A percentile compares a stretch with the other conserved stretches of the same genome.
phyloP scores from a whole-genome alignment of 768 basidiomycete genomes.

The Amanita jacksonii region DNA sequence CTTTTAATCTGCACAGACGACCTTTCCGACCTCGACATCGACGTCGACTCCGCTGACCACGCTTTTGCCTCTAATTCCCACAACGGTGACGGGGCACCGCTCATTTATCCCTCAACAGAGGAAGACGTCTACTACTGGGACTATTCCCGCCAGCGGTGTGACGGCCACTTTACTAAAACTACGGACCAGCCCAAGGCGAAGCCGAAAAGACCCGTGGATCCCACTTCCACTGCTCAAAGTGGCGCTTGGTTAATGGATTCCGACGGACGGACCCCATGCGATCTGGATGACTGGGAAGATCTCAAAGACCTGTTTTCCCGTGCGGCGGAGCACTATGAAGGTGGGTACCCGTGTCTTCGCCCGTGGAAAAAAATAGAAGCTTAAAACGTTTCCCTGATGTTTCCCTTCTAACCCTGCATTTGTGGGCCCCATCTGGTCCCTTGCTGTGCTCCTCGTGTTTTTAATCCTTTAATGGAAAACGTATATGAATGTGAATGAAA shows the following conservation, averaged over 20 bases:
- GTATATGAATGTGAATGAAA: too few species aligned
- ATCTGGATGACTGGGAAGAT: conserved; percentile 54
- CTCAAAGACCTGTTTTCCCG: conserved; percentile 53
- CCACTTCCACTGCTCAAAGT: conserved; percentile 24
- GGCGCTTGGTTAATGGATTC: conserved; percentile 12
- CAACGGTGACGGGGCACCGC: too few species aligned
- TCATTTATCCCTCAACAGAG: too few species aligned
- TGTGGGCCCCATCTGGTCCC: too few species aligned
- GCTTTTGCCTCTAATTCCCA: too few species aligned
- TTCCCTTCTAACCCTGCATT: too few species aligned
- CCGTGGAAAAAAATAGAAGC: too few species aligned
- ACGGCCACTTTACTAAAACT: neutral
- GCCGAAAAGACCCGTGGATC: conserved; percentile 27
- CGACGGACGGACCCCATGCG: conserved; percentile 18
- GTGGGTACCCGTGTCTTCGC: conserved; percentile 36
- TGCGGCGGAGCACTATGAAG: conserved; percentile 49
- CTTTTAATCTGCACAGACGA: neutral
- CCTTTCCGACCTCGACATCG: neutral
- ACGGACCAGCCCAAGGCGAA: too few species aligned
- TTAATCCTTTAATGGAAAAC: too few species aligned
- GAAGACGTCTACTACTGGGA: conserved; percentile 24
- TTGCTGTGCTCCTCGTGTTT: too few species aligned
- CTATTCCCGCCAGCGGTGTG: conserved; percentile 20
- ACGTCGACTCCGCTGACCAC: too few species aligned
- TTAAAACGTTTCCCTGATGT: neutral